phyloP scores from a whole-genome alignment of 306 rosid genomes.

The Fragaria iinumae region DNA sequence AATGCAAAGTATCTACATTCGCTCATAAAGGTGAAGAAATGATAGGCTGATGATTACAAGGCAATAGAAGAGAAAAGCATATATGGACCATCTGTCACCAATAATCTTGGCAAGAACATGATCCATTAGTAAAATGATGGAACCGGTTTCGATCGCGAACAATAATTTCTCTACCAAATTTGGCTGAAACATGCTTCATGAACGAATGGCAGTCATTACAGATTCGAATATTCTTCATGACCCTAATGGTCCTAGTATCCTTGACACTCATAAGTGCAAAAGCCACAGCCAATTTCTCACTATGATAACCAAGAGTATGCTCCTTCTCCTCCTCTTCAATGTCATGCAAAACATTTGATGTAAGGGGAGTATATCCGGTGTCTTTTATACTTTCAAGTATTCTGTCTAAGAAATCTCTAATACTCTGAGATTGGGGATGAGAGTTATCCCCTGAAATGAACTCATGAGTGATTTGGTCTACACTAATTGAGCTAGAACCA shows the following conservation, averaged over 20 bases:
- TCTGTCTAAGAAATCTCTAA: background rate
- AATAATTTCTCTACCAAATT: conserved; percentile 7
- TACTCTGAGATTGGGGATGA: background rate
- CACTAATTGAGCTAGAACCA: background rate
- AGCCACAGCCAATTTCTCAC: conserved; percentile 27
- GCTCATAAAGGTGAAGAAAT: background rate
- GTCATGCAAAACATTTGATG: conserved; percentile 6
- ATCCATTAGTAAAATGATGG: conserved; percentile 10
- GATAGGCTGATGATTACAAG: background rate
- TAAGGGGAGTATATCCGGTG: conserved; percentile 6
- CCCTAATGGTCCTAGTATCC: background rate
- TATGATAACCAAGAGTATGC: conserved; percentile 8
- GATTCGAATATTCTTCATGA: conserved; percentile 20
- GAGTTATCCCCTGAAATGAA: conserved; percentile 3
- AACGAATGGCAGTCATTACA: conserved; percentile 21
- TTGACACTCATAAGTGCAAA: conserved; percentile 10
- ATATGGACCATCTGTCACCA: conserved; percentile 8
- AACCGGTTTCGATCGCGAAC: conserved; percentile 15
- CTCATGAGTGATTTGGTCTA: conserved; percentile 9
- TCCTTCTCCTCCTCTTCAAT: conserved; percentile 25
- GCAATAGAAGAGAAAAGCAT: background rate
- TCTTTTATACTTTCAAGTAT: conserved; percentile 1
- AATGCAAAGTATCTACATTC: background rate
- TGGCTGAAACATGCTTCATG: conserved; percentile 22
- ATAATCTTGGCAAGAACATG: conserved; percentile 18